Evolutionary conservation across 129 eudicot species (phyloP).

Genomic region (Escallonia herrerae): DNA sequence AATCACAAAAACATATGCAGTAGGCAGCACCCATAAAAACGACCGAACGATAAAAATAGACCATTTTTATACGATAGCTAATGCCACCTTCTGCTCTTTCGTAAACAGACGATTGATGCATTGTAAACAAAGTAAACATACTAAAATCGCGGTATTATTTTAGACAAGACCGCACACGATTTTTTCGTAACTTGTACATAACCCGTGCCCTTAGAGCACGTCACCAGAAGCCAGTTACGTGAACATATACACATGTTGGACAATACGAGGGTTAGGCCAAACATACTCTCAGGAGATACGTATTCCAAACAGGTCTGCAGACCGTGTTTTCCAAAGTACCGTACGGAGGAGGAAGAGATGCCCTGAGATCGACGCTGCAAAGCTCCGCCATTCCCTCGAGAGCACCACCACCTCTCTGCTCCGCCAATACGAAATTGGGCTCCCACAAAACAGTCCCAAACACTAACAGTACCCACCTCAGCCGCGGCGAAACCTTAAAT

Average conservation of each 20-base stretch:
- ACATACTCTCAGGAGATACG: conserved; percentile 69
- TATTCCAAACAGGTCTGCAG: conserved; percentile 78
- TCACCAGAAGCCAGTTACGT: no score
- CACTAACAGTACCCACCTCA: conserved; percentile 15
- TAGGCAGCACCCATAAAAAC: no score
- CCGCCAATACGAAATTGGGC: conserved; percentile 6
- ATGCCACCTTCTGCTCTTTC: no score
- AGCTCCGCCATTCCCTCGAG: neutral
- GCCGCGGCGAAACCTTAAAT: conserved; percentile 6
- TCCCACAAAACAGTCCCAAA: conserved; percentile 8
- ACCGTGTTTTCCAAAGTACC: conserved; percentile 43
- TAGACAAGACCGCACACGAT: no score
- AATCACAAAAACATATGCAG: no score
- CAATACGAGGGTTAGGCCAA: neutral
- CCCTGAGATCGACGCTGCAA: conserved; percentile 41
- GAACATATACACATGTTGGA: neutral
- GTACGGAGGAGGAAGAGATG: conserved; percentile 82
- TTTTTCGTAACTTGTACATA: no score
- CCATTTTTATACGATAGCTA: no score
- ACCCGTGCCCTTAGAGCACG: no score
- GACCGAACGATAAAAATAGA: no score
- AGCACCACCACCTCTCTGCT: neutral
- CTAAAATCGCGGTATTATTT: no score
- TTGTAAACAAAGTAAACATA: no score
- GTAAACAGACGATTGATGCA: no score